Base-by-base conservation (phyloP, 345 rosid genomes). In the Syzygium aromaticum region DNA sequence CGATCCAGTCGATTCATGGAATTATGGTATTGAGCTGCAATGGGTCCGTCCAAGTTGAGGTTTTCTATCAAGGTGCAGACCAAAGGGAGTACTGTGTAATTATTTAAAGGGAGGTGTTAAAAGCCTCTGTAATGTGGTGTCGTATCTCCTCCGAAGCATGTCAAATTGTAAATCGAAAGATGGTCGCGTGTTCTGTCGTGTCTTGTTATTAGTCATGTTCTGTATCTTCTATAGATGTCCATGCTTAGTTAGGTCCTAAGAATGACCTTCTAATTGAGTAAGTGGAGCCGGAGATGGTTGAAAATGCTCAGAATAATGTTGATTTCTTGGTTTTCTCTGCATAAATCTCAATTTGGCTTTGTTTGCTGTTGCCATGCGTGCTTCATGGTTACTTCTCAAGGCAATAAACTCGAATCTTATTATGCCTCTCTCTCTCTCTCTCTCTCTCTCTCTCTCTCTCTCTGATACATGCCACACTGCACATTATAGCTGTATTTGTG, bases 21-120 rank as follows among this genome's bases (percentile, higher is more conserved):
- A 90, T 57, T 91, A 90, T 38, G 95, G 95, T 73, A 88, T 95
- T 83, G 96, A 95, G 92, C 91, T 94, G 33, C 96, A 94, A 85
- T 93, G 94, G 94, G 12, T 86, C 83, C 93, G 94, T 46, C 93
- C 95, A 23, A 63, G 86, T 89, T 91, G 86, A 89, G 85, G 57
- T 78, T 53, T 38, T 61, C 54, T 25, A 5, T 63, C 46, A 1
- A 73, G 49, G 27, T 73, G 27, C 82, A 38, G 80, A 19, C 80
- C 80, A 73, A 19, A 27, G 3, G 19, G 33, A 14, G 73, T 61
- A n/a, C 17, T 14, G 73, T 61, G 73, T 0, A 61, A n/a, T 61
- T 61, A 5, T 61, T 61, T n/a, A 13, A n/a, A n/a, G 33, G 73
- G 73, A 61, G 33, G 73, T 38, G 19, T 38, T 38, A 33, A 10